Percentiles rank a stretch among this genome's conserved stretches.
Conservation (phyloP, 2,329 filamentous ascomycete genomes). For the Fusarium pilosicola region DNA sequence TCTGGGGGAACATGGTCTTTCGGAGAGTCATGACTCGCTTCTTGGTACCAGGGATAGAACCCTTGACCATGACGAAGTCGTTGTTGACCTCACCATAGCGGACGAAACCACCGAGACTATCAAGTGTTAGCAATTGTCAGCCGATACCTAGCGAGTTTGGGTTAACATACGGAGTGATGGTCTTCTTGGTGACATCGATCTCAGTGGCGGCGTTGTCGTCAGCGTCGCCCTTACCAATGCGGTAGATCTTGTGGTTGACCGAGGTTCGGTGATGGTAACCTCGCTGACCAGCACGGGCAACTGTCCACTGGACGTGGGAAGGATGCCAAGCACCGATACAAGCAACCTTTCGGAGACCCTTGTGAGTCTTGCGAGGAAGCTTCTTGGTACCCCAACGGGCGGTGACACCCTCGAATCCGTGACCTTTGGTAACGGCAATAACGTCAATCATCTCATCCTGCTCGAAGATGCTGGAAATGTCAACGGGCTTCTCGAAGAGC, state of each 20-base stretch:
- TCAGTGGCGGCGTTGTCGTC: slow-evolving; percentile 95
- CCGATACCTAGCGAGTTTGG: background rate
- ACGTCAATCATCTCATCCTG: slow-evolving; percentile 99
- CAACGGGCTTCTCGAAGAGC: slow-evolving; percentile 99
- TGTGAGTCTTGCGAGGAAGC: slow-evolving; percentile 99
- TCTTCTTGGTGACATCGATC: slow-evolving; percentile 98
- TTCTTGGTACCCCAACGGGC: slow-evolving; percentile 99
- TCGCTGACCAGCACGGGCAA: slow-evolving; percentile 99
- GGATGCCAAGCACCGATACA: slow-evolving; percentile 99
- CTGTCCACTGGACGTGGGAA: slow-evolving; percentile 99
- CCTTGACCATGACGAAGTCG: slow-evolving; percentile 98
- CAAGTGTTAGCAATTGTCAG: slow-evolving; percentile 47
- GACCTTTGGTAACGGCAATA: slow-evolving; percentile 99
- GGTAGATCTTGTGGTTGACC: slow-evolving; percentile 99
- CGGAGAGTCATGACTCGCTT: slow-evolving; percentile 99
- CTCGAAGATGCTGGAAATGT: slow-evolving; percentile 95
- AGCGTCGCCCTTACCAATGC: slow-evolving; percentile 91
- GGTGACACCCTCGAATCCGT: slow-evolving; percentile 98
- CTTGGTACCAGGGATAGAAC: slow-evolving; percentile 96
- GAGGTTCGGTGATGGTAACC: slow-evolving; percentile 99
- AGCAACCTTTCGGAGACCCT: slow-evolving; percentile 99
- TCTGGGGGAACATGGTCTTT: slow-evolving; percentile 99
- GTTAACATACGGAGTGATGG: slow-evolving; percentile 93
- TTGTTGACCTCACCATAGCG: slow-evolving; percentile 99
- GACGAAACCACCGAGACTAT: slow-evolving; percentile 97